Percentiles rank a stretch among this genome's conserved stretches.
These are phyloP conservation scores for Gentiana straminea DNA, from an alignment of 257 asterid species.

Conservation along the genomic window DNA sequence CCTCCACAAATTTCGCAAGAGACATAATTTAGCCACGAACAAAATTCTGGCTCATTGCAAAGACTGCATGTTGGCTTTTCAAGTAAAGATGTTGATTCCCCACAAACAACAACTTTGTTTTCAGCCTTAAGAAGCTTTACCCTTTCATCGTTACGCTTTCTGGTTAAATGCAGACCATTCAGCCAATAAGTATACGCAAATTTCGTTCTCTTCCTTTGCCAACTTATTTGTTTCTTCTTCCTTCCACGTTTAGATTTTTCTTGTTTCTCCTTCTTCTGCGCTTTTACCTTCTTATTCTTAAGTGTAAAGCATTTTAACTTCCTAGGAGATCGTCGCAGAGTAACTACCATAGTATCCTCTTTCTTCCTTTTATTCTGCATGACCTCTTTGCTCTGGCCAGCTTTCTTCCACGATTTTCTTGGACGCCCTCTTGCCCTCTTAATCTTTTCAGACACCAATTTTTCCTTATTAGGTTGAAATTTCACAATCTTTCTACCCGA, in stretches of 20 bases:
- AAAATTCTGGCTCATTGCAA: constrained; percentile 58
- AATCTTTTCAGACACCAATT: constrained; percentile 17
- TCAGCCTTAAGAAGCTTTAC: constrained; percentile 40
- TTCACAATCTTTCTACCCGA: constrained; percentile 27
- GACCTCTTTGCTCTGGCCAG: constrained; percentile 31
- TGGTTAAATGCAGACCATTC: constrained; percentile 60
- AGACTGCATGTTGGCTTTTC: constrained; percentile 59
- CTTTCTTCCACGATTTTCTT: constrained; percentile 25
- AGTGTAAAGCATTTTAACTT: constrained; percentile 38
- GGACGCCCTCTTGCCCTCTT: constrained; percentile 34
- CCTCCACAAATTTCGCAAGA: constrained; percentile 89
- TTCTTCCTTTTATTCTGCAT: constrained; percentile 28
- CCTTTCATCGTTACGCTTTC: constrained; percentile 54
- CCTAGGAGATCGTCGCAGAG: constrained; percentile 91
- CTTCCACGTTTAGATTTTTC: constrained; percentile 31
- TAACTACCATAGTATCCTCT: constrained; percentile 34
- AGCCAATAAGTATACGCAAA: constrained; percentile 58
- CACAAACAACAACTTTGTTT: constrained; percentile 43
- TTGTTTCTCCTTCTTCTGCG: constrained; percentile 38
- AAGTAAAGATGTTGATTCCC: constrained; percentile 21
- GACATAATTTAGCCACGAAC: constrained; percentile 48
- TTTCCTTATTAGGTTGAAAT: constrained; percentile 26
- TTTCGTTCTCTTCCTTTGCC: constrained; percentile 55
- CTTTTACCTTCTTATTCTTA: constrained; percentile 32
- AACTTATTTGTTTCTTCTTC: constrained; percentile 30